Base-by-base conservation (phyloP, 1,284 basidiomycete species). In the Agroathelia rolfsii region DNA sequence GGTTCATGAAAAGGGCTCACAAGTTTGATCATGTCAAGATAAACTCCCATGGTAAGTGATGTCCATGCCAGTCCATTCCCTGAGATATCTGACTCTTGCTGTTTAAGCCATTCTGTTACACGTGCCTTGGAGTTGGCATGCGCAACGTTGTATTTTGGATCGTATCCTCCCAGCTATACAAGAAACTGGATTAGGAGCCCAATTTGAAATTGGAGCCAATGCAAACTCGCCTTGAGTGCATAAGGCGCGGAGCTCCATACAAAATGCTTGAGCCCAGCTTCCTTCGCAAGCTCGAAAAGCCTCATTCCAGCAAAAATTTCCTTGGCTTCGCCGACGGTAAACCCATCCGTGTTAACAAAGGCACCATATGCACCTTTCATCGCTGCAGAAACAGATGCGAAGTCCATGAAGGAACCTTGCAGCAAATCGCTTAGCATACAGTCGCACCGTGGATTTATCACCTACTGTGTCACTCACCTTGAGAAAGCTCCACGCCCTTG, bases 231-330 rank as follows among this genome's bases (percentile, higher is more conserved):
- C 51, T 58, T 60, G 22, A 38, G 38, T 3, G 40, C 32, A 34
- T 62, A 58, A 24, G 52, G 49, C 5, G 62, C 41, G 32, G 42
- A 53, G 36, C 57, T 59, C 57, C 57, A 64, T 20, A 64, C 47
- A 36, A 58, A 62, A 35, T 64, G 60, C 11, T 47, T 41, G 7
- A 63, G 33, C 8, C 49, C 48, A 6, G 47, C 45, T 2, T 42
- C 49, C 39, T 56, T 58, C 14, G 59, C 59, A 12, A 59, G 36
- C 38, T 64, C 61, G 38, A 58, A 64, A 14, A 63, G 57, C 8
- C 53, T 39, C 35, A 61, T 49, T 0, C 58, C 58, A 2, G 43
- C 31, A 30, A 51, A 57, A 1, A 54, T 49, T 38, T 61, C 59
- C 17, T 42, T 45, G 34, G 44, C 38, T 33, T 59, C 59, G 6